These are phyloP conservation scores for Cryptosporidium sp. DNA, from an alignment of 169 alveolate genomes.

Conservation along the genomic window DNA sequence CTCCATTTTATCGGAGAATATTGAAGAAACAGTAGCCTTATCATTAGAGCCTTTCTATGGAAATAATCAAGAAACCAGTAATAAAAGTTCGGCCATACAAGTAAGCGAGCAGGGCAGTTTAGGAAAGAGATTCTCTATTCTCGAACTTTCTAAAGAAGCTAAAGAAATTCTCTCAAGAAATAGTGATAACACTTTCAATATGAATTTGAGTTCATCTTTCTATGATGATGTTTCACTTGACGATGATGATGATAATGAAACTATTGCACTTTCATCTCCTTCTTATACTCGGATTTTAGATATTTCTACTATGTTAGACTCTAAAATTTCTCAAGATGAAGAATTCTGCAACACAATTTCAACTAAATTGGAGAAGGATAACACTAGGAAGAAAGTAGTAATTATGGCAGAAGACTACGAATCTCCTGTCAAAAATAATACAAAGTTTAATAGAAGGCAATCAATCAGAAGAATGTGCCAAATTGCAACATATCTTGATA, in stretches of 20 bases:
- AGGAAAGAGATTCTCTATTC: not conserved
- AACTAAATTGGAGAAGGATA: not conserved
- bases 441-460: slow-evolving; percentile 60
- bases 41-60: not conserved
- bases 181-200: not conserved
- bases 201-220: not conserved
- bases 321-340: not conserved
- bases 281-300: slow-evolving; percentile 60
- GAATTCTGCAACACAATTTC: not conserved
- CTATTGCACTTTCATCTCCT: slow-evolving; percentile 69
- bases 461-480: slow-evolving; percentile 71
- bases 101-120: not conserved
- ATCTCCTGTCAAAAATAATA: slow-evolving; percentile 17
- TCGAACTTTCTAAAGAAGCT: slow-evolving; percentile 63
- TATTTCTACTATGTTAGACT: slow-evolving; percentile 11
- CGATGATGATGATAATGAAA: slow-evolving; percentile 61
- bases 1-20: not conserved
- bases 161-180: slow-evolving; percentile 34
- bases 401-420: slow-evolving; percentile 36
- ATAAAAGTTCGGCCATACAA: not conserved
- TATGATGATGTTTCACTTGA: not conserved
- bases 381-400: slow-evolving; percentile 25
- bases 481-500: slow-evolving; percentile 60
- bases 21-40: slow-evolving; percentile 34
- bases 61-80: not conserved